Evolutionary conservation across 768 basidiomycete species (phyloP), one percentile per base, ranked within the genome.

Genomic region (Trametes elegans): DNA sequence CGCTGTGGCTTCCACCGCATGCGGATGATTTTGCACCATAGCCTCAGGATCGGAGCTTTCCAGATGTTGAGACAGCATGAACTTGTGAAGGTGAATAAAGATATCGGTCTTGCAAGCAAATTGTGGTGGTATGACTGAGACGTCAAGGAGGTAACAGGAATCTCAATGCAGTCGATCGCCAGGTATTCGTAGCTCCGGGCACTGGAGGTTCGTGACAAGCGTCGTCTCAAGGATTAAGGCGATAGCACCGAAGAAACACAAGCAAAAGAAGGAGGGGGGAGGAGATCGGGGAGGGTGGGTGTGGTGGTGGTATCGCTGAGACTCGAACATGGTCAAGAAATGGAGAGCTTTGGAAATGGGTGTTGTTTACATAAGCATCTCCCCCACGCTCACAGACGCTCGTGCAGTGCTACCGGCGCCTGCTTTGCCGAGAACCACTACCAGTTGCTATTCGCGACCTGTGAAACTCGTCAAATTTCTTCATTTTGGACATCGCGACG

Each of bases 221-320:
- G 24, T 14, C 2, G 26, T 13, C 8, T 6, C 18, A 16, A 29
- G 29, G 28, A 45, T n/a, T 24, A 14, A 45, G 23, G 3, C 38
- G 39, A 28, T 23, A 21, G 23, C 39, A 49, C 31, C 28, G 19
- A 27, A 29, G 36, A 14, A 40, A 39, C 19, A n/a, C n/a, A 27
- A 24, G 16, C 18, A 28, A 35, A 29, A 13, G 40, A 35, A 36
- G 29, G 29, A 28, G 23, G 13, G 36, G 11, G 14, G 43, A 14
- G 10, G 46, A 19, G n/a, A 16, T 35, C 8, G 31, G 46, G 26
- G 40, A 24, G 40, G 34, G 21, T 5, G 5, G 14, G 34, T 18
- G 42, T 35, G 48, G 52, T 58, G 57, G 52, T 58, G 52, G 57
- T 53, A 45, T 54, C 52, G 52, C 52, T 44, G 57, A 52, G 45